Base-by-base conservation (phyloP, 331 rosid genomes). In the Telfairia occidentalis region DNA sequence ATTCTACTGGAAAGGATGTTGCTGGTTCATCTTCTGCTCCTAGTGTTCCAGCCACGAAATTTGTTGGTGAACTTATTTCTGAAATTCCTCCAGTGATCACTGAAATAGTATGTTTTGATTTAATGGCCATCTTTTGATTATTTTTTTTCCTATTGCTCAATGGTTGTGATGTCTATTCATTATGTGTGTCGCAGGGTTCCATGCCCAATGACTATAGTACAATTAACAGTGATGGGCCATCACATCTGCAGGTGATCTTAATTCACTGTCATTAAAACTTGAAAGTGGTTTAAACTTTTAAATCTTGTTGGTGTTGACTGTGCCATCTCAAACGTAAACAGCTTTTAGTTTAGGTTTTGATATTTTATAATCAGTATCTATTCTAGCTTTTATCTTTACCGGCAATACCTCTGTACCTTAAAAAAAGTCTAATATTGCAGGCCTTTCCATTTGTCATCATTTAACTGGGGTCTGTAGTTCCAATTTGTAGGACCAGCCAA, bases 21-120 rank as follows among this genome's bases (percentile, higher is more conserved):
- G 96, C 96, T 40, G 90, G 97, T 87, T 91, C 97, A 29, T 94
- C 98, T 55, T 91, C 96, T 71, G 90, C 87, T 73, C 95, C 90
- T 82, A 88, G 83, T 48, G 75, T 85, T 79, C 83, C 96, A 29
- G 60, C 84, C 60, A 55, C 90, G 64, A 90, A 87, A 78, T 84
- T 90, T 65, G 96, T 91, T 61, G 87, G 80, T 0, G 85, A 90
- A 76, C 97, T 91, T 76, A 88, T 91, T 77, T 89, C 92, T 66
- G 92, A 88, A 76, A 83, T 89, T 67, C 84, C 84, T 50, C 87
- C 97, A 28, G 83, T 83, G 77, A 43, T 84, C 46, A 52, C 82
- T 80, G 81, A 78, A 69, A 82, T 29, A 23, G 91, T 89, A 83
- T 67, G 58, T 63, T 45, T 46, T 43, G 2, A 6, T 42, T 76